Evolutionary conservation across 129 eudicot genomes (phyloP).

Genomic region (Flaveria robusta): DNA sequence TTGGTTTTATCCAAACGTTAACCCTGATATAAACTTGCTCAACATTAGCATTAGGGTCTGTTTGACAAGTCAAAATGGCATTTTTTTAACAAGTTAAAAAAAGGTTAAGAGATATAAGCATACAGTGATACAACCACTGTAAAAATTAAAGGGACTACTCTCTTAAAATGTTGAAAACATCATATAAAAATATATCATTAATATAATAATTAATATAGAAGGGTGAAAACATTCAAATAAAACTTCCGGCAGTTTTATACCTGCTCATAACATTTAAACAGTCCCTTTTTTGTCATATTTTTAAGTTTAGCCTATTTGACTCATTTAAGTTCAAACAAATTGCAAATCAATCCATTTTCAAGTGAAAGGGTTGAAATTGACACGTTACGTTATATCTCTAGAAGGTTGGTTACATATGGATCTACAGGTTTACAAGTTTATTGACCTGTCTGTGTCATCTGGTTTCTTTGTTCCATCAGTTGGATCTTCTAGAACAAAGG

Average conservation of each 20-base stretch:
- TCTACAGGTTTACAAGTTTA: slow-evolving; percentile 13
- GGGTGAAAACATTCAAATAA: background rate
- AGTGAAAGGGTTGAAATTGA: background rate
- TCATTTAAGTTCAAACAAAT: background rate
- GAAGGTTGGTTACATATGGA: slow-evolving; percentile 9
- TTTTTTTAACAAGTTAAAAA: too few relatives aligned
- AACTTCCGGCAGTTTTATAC: background rate
- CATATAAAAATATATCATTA: background rate
- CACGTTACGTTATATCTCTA: background rate
- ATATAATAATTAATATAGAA: background rate
- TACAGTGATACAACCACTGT: too few relatives aligned
- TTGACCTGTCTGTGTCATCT: slow-evolving; percentile 55
- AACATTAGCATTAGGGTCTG: too few relatives aligned
- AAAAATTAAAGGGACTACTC: too few relatives aligned
- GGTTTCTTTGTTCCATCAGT: slow-evolving; percentile 44
- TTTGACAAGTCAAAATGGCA: too few relatives aligned
- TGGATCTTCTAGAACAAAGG: slow-evolving; percentile 75
- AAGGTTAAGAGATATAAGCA: too few relatives aligned
- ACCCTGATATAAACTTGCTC: too few relatives aligned
- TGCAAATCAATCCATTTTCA: slow-evolving; percentile 1
- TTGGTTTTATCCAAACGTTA: too few relatives aligned
- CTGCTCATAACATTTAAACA: background rate
- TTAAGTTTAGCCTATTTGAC: background rate
- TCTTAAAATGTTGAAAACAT: background rate
- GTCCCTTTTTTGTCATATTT: background rate